These are phyloP conservation scores for Candida argentea DNA, from an alignment of 805 yeast genomes.

Conservation along the genomic window DNA sequence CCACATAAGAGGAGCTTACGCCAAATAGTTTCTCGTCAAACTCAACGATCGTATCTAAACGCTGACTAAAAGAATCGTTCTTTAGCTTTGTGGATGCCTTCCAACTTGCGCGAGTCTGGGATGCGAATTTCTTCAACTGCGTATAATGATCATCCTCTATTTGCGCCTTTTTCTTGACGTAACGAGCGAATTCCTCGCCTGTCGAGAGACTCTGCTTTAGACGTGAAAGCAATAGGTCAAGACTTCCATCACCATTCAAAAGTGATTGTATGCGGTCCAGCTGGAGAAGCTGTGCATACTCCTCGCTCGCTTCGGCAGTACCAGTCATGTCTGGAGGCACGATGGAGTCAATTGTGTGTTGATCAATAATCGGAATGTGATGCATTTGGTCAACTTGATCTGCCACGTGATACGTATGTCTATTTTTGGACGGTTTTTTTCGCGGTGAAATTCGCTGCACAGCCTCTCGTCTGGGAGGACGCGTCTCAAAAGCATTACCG, in stretches of 20 bases:
- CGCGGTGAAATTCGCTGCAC: constrained; percentile 1
- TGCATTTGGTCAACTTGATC: too few relatives aligned
- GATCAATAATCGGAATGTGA: too few relatives aligned
- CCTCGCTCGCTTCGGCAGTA: constrained; percentile 2
- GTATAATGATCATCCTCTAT: constrained; percentile 71
- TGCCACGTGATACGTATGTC: too few relatives aligned
- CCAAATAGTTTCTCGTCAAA: constrained; percentile 65
- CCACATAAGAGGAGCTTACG: constrained; percentile 68
- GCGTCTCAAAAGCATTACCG: too few relatives aligned
- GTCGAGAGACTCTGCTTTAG: constrained; percentile 73
- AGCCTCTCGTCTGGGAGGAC: too few relatives aligned
- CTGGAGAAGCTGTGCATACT: constrained; percentile 11
- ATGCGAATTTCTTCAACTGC: constrained; percentile 63
- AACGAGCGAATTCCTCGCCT: constrained; percentile 78
- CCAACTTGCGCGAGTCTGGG: constrained; percentile 40
- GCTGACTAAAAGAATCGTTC: constrained; percentile 55
- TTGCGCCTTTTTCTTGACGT: constrained; percentile 64
- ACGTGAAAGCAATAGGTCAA: constrained; percentile 60
- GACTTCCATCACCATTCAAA: constrained; percentile 62
- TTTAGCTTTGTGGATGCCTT: constrained; percentile 37
- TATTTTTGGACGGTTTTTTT: background rate
- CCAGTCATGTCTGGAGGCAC: constrained; percentile 1
- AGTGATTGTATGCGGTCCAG: constrained; percentile 43
- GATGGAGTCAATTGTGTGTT: too few relatives aligned
- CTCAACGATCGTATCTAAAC: constrained; percentile 59